phyloP scores from a whole-genome alignment of 2,329 filamentous ascomycete species.

The Capronia coronata region DNA sequence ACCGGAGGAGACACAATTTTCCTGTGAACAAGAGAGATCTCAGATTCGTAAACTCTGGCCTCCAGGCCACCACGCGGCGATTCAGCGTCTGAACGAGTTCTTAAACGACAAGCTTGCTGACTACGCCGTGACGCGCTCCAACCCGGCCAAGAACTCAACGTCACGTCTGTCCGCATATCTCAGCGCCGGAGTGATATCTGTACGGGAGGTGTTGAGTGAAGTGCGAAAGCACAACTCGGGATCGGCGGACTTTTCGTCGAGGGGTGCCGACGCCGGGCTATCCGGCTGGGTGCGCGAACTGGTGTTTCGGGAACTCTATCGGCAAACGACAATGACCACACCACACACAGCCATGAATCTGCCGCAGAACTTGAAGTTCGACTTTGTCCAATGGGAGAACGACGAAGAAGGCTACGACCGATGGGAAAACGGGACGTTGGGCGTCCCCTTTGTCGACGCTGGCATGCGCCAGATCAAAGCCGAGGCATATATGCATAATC shows the following conservation, averaged over 20 bases:
- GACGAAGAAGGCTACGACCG: constrained; percentile 46
- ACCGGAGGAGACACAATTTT: constrained; percentile 33
- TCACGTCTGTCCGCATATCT: constrained; percentile 35
- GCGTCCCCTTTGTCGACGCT: constrained; percentile 45
- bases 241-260: constrained; percentile 40
- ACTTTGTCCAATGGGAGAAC: constrained; percentile 47
- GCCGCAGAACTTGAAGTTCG: constrained; percentile 48
- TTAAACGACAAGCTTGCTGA: constrained; percentile 32
- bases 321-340: constrained; percentile 42
- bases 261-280: constrained; percentile 34
- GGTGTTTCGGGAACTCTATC: constrained; percentile 47
- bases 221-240: constrained; percentile 39
- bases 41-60: constrained; percentile 36
- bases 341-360: constrained; percentile 48
- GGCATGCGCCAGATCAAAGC: constrained; percentile 47
- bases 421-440: constrained; percentile 44
- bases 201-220: constrained; percentile 42
- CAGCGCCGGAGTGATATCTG: constrained; percentile 36
- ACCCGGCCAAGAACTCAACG: constrained; percentile 33
- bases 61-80: constrained; percentile 32
- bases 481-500: constrained; percentile 50
- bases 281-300: constrained; percentile 47
- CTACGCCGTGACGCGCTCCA: constrained; percentile 33
- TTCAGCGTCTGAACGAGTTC: constrained; percentile 32
- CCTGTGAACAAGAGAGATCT: constrained; percentile 31